Conservation (phyloP, 2,329 filamentous ascomycete genomes). For the Aspergillus fructus region DNA sequence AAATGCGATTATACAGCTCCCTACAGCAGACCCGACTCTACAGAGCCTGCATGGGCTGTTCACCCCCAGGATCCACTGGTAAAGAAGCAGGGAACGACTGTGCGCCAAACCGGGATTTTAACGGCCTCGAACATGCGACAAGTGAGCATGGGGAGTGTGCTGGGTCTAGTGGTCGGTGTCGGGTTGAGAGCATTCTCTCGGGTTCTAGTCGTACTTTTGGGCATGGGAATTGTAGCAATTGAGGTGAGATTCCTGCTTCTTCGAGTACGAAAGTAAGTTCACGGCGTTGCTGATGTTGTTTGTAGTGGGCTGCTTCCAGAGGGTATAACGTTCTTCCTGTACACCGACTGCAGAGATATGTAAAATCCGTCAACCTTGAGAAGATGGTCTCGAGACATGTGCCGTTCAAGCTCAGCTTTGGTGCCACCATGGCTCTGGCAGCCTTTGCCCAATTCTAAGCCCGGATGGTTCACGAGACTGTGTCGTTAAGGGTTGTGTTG, state of each 20-base stretch:
- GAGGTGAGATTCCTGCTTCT: slow-evolving; percentile 35
- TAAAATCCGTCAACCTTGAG: slow-evolving; percentile 42
- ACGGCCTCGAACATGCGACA: slow-evolving; percentile 42
- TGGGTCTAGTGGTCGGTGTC: slow-evolving; percentile 45
- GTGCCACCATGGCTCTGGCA: slow-evolving; percentile 44
- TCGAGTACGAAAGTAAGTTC: neutral
- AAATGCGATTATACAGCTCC: slow-evolving; percentile 39
- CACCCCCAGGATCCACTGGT: slow-evolving; percentile 21
- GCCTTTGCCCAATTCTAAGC: slow-evolving; percentile 45
- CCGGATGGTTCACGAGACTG: neutral
- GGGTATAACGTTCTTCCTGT: slow-evolving; percentile 48
- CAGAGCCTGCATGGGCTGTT: slow-evolving; percentile 29
- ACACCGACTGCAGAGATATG: slow-evolving; percentile 40
- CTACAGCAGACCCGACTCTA: slow-evolving; percentile 19
- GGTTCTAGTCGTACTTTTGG: slow-evolving; percentile 44
- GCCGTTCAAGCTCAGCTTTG: slow-evolving; percentile 49
- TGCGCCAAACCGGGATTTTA: slow-evolving; percentile 23
- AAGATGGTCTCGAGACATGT: slow-evolving; percentile 39
- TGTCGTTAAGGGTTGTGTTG: neutral
- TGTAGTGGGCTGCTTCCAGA: slow-evolving; percentile 46
- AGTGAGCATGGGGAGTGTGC: slow-evolving; percentile 46
- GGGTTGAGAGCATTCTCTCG: slow-evolving; percentile 46
- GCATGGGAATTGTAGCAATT: slow-evolving; percentile 43
- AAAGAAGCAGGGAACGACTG: slow-evolving; percentile 25
- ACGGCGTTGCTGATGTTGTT: neutral